Conservation (phyloP, 1,139 yeast genomes). For the Kodamaea suecica region DNA sequence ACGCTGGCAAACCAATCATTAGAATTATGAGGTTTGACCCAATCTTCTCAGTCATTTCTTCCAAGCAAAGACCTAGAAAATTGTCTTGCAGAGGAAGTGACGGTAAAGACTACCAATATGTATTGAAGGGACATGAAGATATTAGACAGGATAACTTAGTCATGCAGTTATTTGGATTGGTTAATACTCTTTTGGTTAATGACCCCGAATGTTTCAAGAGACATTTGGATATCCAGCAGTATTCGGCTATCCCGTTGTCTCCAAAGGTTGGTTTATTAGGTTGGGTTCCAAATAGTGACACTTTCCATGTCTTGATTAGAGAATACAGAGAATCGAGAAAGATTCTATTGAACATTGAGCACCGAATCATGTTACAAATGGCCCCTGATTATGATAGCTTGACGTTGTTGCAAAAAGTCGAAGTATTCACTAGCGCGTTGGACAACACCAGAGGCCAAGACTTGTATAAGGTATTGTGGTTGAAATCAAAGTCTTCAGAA, state of each 20-base stretch:
- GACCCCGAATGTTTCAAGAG: slow-evolving; percentile 97
- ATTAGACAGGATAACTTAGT: slow-evolving; percentile 96
- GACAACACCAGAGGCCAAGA: slow-evolving; percentile 97
- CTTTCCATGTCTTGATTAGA: slow-evolving; percentile 88
- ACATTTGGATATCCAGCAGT: slow-evolving; percentile 88
- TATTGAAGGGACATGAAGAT: slow-evolving; percentile 95
- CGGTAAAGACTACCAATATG: slow-evolving; percentile 81
- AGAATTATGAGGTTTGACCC: slow-evolving; percentile 77
- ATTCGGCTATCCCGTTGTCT: slow-evolving; percentile 90
- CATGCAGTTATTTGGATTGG: slow-evolving; percentile 96
- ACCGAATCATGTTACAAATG: slow-evolving; percentile 94
- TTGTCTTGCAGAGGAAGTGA: slow-evolving; percentile 79
- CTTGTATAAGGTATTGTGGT: slow-evolving; percentile 91
- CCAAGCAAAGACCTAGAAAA: slow-evolving; percentile 94
- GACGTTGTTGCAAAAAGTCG: slow-evolving; percentile 87
- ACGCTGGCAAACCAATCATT: slow-evolving; percentile 77
- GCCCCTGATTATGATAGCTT: slow-evolving; percentile 94
- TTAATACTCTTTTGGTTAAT: slow-evolving; percentile 80
- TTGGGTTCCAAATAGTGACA: slow-evolving; percentile 97
- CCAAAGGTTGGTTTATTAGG: slow-evolving; percentile 96
- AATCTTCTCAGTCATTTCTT: slow-evolving; percentile 81
- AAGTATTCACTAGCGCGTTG: slow-evolving; percentile 92
- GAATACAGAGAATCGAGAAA: slow-evolving; percentile 92
- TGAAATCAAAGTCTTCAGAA: slow-evolving; percentile 92
- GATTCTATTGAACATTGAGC: slow-evolving; percentile 86